phyloP scores from a whole-genome alignment of 805 yeast species.

The Pichia pseudocactophila region DNA sequence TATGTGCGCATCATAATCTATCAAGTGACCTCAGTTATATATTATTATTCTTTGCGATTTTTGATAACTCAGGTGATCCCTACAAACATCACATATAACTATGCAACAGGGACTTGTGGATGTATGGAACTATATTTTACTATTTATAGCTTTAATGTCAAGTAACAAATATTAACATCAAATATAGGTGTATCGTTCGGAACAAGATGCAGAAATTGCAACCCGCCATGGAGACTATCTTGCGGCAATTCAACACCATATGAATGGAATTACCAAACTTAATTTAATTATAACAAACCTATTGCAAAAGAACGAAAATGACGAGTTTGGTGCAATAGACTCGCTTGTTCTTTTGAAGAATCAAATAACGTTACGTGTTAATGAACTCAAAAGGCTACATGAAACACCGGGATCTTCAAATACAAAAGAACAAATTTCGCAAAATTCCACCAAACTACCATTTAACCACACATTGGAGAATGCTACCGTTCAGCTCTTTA shows the following conservation, averaged over 20 bases:
- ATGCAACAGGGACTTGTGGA: conserved; percentile 18
- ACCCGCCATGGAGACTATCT: conserved; percentile 33
- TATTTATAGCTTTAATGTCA: neutral
- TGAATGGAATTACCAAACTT: conserved; percentile 29
- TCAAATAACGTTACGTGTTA: conserved; percentile 18
- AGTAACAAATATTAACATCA: conserved; percentile 4
- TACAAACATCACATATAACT: neutral
- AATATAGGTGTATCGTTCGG: conserved; percentile 38
- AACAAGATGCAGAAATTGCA: conserved; percentile 45
- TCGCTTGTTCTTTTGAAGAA: conserved; percentile 16
- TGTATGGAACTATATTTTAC: conserved; percentile 16
- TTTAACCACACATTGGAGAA: neutral
- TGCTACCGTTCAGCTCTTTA: conserved; percentile 1
- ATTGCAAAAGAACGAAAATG: conserved; percentile 7
- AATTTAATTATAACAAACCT: conserved; percentile 15
- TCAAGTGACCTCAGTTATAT: too few relatives aligned
- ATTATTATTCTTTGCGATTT: too few relatives aligned
- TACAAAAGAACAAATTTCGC: neutral
- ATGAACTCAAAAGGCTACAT: too few relatives aligned
- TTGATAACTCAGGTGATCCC: neutral
- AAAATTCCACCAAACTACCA: neutral
- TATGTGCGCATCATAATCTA: too few relatives aligned
- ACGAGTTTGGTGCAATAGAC: conserved; percentile 17
- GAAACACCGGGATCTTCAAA: neutral
- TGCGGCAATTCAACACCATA: conserved; percentile 33